phyloP scores from a whole-genome alignment of 306 rosid genomes.

The Vigna trinervia region DNA sequence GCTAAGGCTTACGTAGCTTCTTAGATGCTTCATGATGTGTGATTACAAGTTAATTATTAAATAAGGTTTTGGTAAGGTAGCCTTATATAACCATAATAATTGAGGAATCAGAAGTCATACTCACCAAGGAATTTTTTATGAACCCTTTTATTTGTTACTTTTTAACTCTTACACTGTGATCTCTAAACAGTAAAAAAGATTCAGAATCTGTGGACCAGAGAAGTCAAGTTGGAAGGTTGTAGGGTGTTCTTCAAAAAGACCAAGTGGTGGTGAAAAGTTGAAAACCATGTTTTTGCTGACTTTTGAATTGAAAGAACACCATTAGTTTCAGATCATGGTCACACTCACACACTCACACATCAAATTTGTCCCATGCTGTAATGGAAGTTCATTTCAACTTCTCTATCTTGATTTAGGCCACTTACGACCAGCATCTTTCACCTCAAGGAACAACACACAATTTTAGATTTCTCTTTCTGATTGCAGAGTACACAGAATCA shows the following conservation, averaged over 20 bases:
- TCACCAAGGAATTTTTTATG: conserved; percentile 39
- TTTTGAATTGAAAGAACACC: conserved; percentile 39
- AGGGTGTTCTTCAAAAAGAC: conserved; percentile 21
- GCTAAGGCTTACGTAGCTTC: conserved; percentile 30
- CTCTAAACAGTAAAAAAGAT: conserved; percentile 9
- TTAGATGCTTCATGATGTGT: conserved; percentile 29
- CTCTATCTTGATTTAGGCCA: conserved; percentile 10
- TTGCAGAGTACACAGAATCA: conserved; percentile 20
- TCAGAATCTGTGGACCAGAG: conserved; percentile 39
- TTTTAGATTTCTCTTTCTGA: conserved; percentile 19
- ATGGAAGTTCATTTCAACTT: conserved; percentile 37
- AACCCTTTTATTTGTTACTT: background rate
- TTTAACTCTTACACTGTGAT: conserved; percentile 15
- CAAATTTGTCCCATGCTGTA: conserved; percentile 41
- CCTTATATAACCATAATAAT: conserved; percentile 28
- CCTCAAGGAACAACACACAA: conserved; percentile 8
- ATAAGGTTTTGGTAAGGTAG: background rate
- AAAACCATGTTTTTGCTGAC: conserved; percentile 30
- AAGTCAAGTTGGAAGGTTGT: conserved; percentile 25
- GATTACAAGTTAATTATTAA: conserved; percentile 28
- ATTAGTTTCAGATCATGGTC: conserved; percentile 3
- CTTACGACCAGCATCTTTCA: conserved; percentile 35
- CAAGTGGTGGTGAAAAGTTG: conserved; percentile 19
- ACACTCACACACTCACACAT: background rate
- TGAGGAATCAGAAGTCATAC: conserved; percentile 43